These are phyloP conservation scores for Tetrastigma voinierianum DNA, from an alignment of 164 flowering plant species.

Conservation along the genomic window DNA sequence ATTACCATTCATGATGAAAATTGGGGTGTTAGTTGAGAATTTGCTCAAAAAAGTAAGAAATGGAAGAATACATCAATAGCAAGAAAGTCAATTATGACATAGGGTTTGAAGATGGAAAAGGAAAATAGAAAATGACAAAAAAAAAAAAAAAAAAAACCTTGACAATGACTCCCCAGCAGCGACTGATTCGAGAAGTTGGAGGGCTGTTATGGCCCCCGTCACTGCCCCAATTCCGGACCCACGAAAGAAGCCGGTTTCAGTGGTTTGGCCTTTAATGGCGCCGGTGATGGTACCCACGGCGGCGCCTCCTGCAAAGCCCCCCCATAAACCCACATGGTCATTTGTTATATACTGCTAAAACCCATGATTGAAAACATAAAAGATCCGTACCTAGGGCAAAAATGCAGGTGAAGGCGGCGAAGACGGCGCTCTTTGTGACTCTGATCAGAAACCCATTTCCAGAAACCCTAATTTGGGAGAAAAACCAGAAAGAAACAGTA, in stretches of 20 bases:
- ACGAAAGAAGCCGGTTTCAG: constrained; percentile 60
- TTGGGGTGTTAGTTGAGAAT: no score
- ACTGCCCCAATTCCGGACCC: constrained; percentile 68
- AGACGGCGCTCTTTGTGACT: constrained; percentile 18
- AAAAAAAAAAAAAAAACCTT: no score
- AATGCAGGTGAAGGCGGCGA: constrained; percentile 41
- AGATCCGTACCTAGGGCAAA: constrained; percentile 44
- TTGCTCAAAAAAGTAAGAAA: no score
- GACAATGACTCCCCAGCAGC: constrained; percentile 52
- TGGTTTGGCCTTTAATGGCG: constrained; percentile 69
- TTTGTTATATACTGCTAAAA: not conserved
- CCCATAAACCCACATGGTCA: not conserved
- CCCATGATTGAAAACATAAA: not conserved
- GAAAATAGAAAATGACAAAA: not conserved
- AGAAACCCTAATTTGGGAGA: constrained; percentile 18
- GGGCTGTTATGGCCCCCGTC: constrained; percentile 61
- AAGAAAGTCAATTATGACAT: no score
- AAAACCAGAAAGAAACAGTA: constrained; percentile 13
- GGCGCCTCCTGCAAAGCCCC: constrained; percentile 54
- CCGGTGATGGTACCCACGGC: constrained; percentile 55
- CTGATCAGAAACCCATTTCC: constrained; percentile 18
- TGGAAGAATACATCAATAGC: no score
- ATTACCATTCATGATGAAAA: not conserved
- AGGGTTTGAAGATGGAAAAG: no score
- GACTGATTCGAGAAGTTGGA: constrained; percentile 53